phyloP scores from a whole-genome alignment of 1,284 basidiomycete species.

The Wolfiporia cocos region DNA sequence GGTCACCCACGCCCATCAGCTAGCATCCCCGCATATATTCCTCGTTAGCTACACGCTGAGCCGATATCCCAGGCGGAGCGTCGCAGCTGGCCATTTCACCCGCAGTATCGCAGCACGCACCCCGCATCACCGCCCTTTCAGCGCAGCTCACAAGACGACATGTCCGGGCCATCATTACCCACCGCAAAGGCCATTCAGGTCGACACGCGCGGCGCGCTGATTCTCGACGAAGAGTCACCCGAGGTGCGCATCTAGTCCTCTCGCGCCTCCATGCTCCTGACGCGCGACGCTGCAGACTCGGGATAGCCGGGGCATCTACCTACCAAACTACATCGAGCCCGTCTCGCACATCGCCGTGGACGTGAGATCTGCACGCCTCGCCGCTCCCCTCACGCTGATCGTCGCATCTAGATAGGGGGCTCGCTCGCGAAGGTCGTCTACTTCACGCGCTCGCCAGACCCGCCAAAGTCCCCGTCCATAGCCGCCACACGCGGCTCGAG shows the following conservation, averaged over 20 bases:
- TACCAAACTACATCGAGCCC: constrained; percentile 93
- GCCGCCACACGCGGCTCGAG: constrained; percentile 51
- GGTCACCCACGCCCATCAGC: no score
- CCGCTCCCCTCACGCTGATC: constrained; percentile 2
- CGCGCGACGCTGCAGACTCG: constrained; percentile 55
- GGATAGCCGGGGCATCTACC: constrained; percentile 91
- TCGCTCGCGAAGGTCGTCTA: constrained; percentile 98
- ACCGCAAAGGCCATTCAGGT: constrained; percentile 75
- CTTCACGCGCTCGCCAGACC: constrained; percentile 88
- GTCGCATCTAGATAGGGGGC: constrained; percentile 74
- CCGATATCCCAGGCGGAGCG: no score
- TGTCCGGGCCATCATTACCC: constrained; percentile 51
- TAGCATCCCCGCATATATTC: no score
- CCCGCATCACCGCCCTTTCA: neutral
- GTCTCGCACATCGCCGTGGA: constrained; percentile 96
- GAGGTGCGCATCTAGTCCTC: constrained; percentile 45
- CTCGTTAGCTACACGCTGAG: no score
- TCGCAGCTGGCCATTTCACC: no score
- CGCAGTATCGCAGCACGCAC: no score
- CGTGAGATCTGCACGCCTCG: constrained; percentile 41
- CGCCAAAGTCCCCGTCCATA: constrained; percentile 63
- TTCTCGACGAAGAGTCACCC: constrained; percentile 88
- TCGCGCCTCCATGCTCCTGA: constrained; percentile 9
- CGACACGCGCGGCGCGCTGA: constrained; percentile 84
- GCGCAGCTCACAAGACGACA: constrained; percentile 6